Evolutionary conservation across 2,329 filamentous ascomycete species (phyloP).

Genomic region (Emericellopsis atlantica): DNA sequence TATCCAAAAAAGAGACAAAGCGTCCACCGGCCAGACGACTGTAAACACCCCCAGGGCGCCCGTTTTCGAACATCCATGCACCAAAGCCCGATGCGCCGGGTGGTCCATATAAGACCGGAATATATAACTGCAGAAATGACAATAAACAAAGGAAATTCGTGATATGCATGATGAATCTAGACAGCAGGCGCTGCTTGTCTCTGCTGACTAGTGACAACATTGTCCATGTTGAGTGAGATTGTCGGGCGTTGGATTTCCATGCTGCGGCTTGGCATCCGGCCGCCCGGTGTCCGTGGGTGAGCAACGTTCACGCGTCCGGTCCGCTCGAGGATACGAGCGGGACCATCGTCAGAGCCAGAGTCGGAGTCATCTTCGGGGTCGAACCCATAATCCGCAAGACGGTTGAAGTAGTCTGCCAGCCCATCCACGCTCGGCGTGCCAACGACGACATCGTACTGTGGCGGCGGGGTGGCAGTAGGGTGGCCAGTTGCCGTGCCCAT

Average conservation of each 20-base stretch:
- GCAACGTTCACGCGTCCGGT: slow-evolving; percentile 44
- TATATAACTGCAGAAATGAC: no score
- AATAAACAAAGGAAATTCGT: no score
- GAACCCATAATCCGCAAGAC: slow-evolving; percentile 60
- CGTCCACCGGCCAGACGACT: no score
- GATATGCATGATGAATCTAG: no score
- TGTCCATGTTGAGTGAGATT: slow-evolving; percentile 4
- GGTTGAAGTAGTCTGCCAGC: slow-evolving; percentile 76
- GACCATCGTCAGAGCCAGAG: slow-evolving; percentile 29
- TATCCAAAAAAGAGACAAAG: no score
- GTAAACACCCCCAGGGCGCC: no score
- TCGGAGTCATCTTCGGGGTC: slow-evolving; percentile 27
- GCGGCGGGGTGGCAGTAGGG: slow-evolving; percentile 61
- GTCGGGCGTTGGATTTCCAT: slow-evolving; percentile 35
- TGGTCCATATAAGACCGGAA: no score
- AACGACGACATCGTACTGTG: slow-evolving; percentile 70
- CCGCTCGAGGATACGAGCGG: slow-evolving; percentile 33
- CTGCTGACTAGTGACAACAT: neutral
- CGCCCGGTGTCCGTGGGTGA: slow-evolving; percentile 41
- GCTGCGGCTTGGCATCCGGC: slow-evolving; percentile 41
- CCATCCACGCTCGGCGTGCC: slow-evolving; percentile 54
- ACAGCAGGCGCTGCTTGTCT: neutral
- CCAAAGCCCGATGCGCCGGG: no score
- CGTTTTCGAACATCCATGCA: no score
- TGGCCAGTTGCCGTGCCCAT: neutral